These are phyloP conservation scores for Linum usitatissimum DNA, from an alignment of 345 rosid species.

Conservation along the genomic window DNA sequence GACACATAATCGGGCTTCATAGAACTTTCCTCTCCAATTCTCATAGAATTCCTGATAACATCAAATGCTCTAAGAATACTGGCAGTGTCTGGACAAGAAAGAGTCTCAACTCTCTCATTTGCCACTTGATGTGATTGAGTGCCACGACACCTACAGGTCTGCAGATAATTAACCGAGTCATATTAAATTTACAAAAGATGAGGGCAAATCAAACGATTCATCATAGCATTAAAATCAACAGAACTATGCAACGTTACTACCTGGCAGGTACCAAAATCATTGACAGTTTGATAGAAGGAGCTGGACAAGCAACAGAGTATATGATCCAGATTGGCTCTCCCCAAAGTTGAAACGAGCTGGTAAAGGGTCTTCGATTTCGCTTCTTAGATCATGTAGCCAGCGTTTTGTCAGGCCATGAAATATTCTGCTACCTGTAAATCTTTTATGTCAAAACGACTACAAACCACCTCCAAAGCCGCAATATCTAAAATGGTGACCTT, in stretches of 20 bases:
- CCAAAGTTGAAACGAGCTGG: slow-evolving; percentile 57
- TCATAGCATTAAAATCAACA: neutral
- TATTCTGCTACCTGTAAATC: slow-evolving; percentile 41
- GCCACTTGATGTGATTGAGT: slow-evolving; percentile 23
- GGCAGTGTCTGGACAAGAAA: slow-evolving; percentile 45
- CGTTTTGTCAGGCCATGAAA: slow-evolving; percentile 56
- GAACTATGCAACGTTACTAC: slow-evolving; percentile 24
- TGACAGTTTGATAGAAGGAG: slow-evolving; percentile 37
- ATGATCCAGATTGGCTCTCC: slow-evolving; percentile 41
- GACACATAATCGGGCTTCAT: slow-evolving; percentile 36
- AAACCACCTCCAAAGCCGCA: neutral
- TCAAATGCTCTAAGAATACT: slow-evolving; percentile 33
- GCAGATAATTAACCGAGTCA: slow-evolving; percentile 13
- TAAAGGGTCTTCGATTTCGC: slow-evolving; percentile 56
- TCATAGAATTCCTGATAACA: slow-evolving; percentile 47
- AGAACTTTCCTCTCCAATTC: slow-evolving; percentile 48
- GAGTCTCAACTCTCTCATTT: slow-evolving; percentile 22
- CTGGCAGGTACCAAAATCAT: slow-evolving; percentile 51
- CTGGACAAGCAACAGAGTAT: slow-evolving; percentile 52
- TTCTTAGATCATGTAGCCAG: slow-evolving; percentile 70
- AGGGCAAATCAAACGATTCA: neutral
- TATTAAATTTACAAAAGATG: neutral
- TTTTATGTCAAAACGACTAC: slow-evolving; percentile 5
- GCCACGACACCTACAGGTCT: slow-evolving; percentile 84
- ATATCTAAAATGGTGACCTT: too few species aligned